Conservation (phyloP, 192 early-diverging fungal genomes). For the Podila clonocystis region DNA sequence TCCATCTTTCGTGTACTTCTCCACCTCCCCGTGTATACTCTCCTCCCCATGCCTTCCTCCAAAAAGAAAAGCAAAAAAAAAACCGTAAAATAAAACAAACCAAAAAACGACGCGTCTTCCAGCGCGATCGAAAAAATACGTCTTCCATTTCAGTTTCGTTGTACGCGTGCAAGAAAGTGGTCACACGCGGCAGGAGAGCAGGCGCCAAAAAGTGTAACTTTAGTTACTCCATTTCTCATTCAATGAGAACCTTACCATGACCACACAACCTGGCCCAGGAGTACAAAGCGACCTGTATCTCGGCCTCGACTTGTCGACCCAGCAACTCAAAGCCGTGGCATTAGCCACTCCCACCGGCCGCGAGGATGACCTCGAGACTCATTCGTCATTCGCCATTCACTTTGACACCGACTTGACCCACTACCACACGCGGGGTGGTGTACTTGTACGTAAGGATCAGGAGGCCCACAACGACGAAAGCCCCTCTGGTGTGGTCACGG, state of each 20-base stretch:
- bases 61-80: too few species aligned
- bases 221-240: background rate
- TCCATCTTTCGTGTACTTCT: too few species aligned
- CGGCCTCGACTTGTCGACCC: conserved; percentile 81
- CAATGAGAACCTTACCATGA: background rate
- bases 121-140: too few species aligned
- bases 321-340: conserved; percentile 76
- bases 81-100: too few species aligned
- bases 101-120: too few species aligned
- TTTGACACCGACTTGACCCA: conserved; percentile 74
- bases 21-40: too few species aligned
- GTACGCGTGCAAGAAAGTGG: too few species aligned
- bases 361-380: conserved; percentile 24
- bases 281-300: conserved; percentile 54
- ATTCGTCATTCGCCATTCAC: conserved; percentile 58
- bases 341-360: conserved; percentile 54
- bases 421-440: conserved; percentile 49
- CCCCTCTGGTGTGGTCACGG: conserved; percentile 59
- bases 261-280: background rate
- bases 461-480: background rate
- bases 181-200: too few species aligned
- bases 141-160: too few species aligned
- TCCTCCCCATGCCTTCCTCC: too few species aligned
- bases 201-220: too few species aligned
- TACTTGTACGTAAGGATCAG: background rate